A percentile compares a stretch with the other conserved stretches of the same genome.
These are phyloP conservation scores for Phalaenopsis equestris DNA, from an alignment of 106 monocot species.

Conservation along the genomic window DNA sequence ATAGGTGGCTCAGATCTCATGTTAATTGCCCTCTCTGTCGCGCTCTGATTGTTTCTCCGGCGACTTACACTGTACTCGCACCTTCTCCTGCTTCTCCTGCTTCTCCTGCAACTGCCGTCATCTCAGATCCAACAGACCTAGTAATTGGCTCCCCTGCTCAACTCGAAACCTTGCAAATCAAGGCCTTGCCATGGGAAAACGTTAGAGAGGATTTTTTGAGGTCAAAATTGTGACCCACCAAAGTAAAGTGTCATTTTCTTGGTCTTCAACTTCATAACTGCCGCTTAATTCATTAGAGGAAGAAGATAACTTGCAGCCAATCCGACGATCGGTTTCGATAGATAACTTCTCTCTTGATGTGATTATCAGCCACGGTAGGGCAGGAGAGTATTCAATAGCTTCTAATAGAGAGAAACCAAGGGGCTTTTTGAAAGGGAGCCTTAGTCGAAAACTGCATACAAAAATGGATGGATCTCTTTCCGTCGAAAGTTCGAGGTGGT, in stretches of 20 bases:
- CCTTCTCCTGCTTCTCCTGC: neutral
- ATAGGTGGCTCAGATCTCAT: conserved; percentile 74
- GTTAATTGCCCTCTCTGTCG: conserved; percentile 73
- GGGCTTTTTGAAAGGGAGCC: conserved; percentile 3
- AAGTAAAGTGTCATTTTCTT: conserved; percentile 1
- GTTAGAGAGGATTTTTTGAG: neutral
- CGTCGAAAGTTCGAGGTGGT: conserved; percentile 19
- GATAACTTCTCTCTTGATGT: conserved; percentile 20
- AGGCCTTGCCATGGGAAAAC: neutral
- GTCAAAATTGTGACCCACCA: conserved; percentile 1
- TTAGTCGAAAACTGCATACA: neutral
- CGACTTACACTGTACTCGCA: neutral
- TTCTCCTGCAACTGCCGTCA: neutral
- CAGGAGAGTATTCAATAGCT: neutral
- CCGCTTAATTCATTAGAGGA: neutral
- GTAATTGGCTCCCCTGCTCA: neutral
- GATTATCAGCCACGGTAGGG: conserved; percentile 7
- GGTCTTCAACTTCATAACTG: neutral
- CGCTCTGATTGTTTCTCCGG: conserved; percentile 42
- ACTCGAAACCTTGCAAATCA: neutral
- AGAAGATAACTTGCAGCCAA: conserved; percentile 25
- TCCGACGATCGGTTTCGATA: conserved; percentile 41
- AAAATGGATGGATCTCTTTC: conserved; percentile 33
- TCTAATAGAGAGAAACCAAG: conserved; percentile 13
- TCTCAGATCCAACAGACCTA: conserved; percentile 3